Evolutionary conservation across 179 eudicot species (phyloP).

Genomic region (Pouteria campechiana): DNA sequence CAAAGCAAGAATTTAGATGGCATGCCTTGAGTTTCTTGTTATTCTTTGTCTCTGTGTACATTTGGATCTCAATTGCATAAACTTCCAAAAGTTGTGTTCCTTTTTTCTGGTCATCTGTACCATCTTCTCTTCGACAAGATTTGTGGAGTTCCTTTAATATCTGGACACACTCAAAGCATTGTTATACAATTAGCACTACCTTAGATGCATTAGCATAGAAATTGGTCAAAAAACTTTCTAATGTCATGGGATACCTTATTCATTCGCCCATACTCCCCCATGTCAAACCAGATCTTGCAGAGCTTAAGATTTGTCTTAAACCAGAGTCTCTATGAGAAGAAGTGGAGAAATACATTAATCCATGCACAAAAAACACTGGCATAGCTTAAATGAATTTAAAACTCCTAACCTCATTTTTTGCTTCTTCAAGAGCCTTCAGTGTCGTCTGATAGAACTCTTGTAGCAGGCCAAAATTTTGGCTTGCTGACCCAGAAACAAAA

Average conservation of each 20-base stretch:
- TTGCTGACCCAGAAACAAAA: constrained; percentile 95
- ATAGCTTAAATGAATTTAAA: not conserved
- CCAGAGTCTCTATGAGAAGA: constrained; percentile 74
- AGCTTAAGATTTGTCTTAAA: constrained; percentile 97
- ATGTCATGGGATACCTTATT: constrained; percentile 53
- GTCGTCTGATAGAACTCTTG: constrained; percentile 96
- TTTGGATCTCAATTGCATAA: constrained; percentile 96
- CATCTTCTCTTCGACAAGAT: constrained; percentile 94
- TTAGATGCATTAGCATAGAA: not conserved
- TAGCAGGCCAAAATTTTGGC: constrained; percentile 83
- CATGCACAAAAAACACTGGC: not conserved
- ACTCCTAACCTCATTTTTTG: constrained; percentile 83
- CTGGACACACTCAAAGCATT: constrained; percentile 15
- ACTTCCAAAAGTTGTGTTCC: constrained; percentile 96
- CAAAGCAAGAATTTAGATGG: not conserved
- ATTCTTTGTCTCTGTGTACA: constrained; percentile 99
- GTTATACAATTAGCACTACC: too few species aligned
- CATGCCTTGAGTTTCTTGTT: constrained; percentile 93
- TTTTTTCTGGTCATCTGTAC: constrained; percentile 96
- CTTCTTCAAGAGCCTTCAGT: constrained; percentile 96
- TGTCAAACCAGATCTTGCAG: constrained; percentile 98
- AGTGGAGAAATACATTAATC: not conserved
- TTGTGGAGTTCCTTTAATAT: constrained; percentile 97
- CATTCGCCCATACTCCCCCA: constrained; percentile 97
- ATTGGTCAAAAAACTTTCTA: not conserved